Evolutionary conservation across 1,284 basidiomycete species (phyloP).

Genomic region (Stereum hirsutum): DNA sequence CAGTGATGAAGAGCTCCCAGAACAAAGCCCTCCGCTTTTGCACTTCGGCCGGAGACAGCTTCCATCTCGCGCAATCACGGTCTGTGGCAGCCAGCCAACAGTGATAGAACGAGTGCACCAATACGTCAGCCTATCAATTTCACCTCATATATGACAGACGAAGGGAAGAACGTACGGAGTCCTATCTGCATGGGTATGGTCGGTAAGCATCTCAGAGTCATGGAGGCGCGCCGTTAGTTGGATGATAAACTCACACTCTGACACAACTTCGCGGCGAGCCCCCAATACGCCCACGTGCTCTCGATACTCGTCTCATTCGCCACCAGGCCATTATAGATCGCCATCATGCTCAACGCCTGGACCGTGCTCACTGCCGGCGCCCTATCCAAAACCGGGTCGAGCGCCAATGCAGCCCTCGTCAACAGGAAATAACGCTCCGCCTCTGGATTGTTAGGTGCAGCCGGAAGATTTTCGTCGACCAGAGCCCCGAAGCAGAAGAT

Average conservation of each 20-base stretch:
- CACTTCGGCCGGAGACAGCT: constrained; percentile 33
- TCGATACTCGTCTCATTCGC: constrained; percentile 32
- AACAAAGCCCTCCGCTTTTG: constrained; percentile 46
- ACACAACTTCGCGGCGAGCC: constrained; percentile 45
- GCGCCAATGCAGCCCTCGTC: constrained; percentile 48
- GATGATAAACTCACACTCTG: constrained; percentile 36
- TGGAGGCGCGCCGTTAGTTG: constrained; percentile 4
- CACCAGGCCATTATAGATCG: constrained; percentile 51
- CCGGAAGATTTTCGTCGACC: constrained; percentile 9
- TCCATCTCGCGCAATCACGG: constrained; percentile 27
- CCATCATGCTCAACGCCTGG: constrained; percentile 57
- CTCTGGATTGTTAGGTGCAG: constrained; percentile 39
- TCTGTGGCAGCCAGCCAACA: constrained; percentile 5
- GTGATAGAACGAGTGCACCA: not conserved
- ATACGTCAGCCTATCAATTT: constrained; percentile 11
- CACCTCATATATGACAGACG: not conserved
- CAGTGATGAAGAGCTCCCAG: constrained; percentile 53
- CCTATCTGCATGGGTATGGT: constrained; percentile 58
- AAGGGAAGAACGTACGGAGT: constrained; percentile 36
- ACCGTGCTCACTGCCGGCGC: constrained; percentile 61
- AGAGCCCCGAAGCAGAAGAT: constrained; percentile 13
- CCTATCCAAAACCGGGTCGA: constrained; percentile 57
- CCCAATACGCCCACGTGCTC: constrained; percentile 46
- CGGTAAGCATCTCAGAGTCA: no score
- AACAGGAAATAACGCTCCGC: constrained; percentile 45